phyloP scores from a whole-genome alignment of 2,329 filamentous ascomycete genomes.

The Aureobasidium sp. region DNA sequence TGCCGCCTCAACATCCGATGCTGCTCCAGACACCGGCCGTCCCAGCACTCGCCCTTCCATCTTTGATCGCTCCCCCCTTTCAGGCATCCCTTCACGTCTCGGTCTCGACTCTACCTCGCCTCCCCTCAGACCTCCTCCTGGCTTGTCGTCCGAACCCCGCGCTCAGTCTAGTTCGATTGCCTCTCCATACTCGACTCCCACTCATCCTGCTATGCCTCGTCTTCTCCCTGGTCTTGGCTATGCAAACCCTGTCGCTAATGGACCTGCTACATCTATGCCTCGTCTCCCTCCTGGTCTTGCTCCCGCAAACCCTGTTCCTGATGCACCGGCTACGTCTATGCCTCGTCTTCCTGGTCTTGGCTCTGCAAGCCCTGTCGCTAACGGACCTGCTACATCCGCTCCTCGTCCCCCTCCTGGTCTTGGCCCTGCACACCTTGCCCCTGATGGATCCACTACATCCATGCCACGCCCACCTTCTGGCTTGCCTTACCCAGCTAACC shows the following conservation, averaged over 20 bases:
- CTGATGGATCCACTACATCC: neutral
- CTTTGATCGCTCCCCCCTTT: neutral
- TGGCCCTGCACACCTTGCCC: neutral
- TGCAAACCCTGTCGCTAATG: neutral
- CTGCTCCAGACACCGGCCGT: too few relatives aligned
- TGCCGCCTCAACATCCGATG: neutral
- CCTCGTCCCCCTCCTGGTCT: neutral
- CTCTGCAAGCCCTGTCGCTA: neutral
- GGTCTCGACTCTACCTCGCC: too few relatives aligned
- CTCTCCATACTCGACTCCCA: neutral
- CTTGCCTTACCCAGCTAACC: neutral
- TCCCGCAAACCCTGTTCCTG: neutral
- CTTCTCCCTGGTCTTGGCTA: neutral
- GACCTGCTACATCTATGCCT: neutral
- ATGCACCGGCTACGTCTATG: neutral
- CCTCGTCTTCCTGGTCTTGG: neutral
- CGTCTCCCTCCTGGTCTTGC: neutral
- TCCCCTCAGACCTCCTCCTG: too few relatives aligned
- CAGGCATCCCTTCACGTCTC: too few relatives aligned
- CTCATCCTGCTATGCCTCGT: neutral
- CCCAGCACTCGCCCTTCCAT: neutral
- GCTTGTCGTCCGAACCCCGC: too few relatives aligned
- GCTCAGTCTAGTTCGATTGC: too few relatives aligned
- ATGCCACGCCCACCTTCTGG: neutral
- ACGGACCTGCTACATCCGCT: neutral